These are phyloP conservation scores for Basipetospora chlamydospora DNA, from an alignment of 2,329 filamentous ascomycete species.

Conservation along the genomic window DNA sequence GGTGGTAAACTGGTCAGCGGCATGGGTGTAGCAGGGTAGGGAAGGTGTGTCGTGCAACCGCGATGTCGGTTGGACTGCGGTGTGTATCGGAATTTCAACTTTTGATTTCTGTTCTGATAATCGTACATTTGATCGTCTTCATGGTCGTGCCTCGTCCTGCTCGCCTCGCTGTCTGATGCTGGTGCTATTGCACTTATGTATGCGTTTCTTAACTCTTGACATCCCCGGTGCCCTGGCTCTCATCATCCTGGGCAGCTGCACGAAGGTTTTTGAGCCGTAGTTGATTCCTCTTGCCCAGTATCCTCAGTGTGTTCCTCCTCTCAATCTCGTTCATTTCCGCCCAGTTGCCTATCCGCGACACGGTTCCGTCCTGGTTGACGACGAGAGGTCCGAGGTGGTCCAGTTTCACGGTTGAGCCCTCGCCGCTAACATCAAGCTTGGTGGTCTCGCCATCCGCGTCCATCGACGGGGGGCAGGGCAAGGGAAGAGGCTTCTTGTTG, in stretches of 20 bases:
- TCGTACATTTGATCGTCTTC: no score
- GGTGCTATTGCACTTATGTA: no score
- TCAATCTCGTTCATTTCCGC: slow-evolving; percentile 54
- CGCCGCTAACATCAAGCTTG: slow-evolving; percentile 18
- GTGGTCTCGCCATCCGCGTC: background rate
- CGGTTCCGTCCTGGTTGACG: slow-evolving; percentile 56
- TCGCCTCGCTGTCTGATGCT: no score
- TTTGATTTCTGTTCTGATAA: no score
- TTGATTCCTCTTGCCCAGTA: slow-evolving; percentile 57
- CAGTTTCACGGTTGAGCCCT: slow-evolving; percentile 33
- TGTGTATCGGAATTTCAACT: no score
- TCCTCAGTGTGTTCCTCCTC: slow-evolving; percentile 48
- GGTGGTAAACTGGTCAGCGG: background rate
- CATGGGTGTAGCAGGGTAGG: background rate
- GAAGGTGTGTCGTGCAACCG: no score
- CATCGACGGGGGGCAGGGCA: background rate
- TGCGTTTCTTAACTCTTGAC: no score
- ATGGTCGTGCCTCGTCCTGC: no score
- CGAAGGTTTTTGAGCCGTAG: slow-evolving; percentile 38
- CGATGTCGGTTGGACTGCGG: no score
- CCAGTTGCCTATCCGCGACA: slow-evolving; percentile 63
- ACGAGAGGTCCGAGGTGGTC: slow-evolving; percentile 61
- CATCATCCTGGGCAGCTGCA: no score
- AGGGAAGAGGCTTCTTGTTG: background rate
- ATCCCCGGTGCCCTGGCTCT: no score